Percentiles rank a stretch among this genome's conserved stretches.
Conservation (phyloP, 306 rosid species). For the Mimosa pudica region DNA sequence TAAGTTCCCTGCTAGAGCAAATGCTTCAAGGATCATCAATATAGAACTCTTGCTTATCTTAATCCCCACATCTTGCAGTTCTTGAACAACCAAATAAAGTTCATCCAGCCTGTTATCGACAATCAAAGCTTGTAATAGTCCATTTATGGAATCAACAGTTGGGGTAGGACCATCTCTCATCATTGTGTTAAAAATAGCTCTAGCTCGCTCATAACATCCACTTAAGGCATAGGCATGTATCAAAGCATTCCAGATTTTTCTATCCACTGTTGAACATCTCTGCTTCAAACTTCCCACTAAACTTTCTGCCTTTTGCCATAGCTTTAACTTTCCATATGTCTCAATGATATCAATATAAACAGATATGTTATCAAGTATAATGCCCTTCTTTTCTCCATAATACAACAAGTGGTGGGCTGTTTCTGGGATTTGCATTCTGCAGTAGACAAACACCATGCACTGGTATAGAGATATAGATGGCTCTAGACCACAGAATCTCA, state of each 20-base stretch:
- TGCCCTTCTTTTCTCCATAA: conserved; percentile 61
- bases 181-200: conserved; percentile 93
- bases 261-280: conserved; percentile 55
- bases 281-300: conserved; percentile 76
- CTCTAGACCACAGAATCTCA: conserved; percentile 77
- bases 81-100: conserved; percentile 82
- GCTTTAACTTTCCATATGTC: conserved; percentile 75
- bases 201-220: conserved; percentile 90
- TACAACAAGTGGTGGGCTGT: conserved; percentile 78
- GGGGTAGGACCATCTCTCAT: conserved; percentile 94
- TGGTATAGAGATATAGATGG: conserved; percentile 64
- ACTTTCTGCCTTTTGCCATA: conserved; percentile 93
- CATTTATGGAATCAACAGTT: conserved; percentile 76
- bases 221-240: conserved; percentile 81
- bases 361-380: conserved; percentile 41
- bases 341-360: conserved; percentile 62
- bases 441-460: conserved; percentile 65
- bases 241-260: conserved; percentile 92
- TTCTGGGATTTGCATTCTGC: conserved; percentile 78
- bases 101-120: conserved; percentile 80
- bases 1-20: conserved; percentile 73
- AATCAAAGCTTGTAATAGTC: conserved; percentile 79
- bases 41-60: conserved; percentile 88
- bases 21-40: conserved; percentile 88
- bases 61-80: conserved; percentile 92